Evolutionary conservation across 441 rosid genomes (phyloP), one percentile per base, ranked within the genome.

Genomic region (Gossypium trilobum): DNA sequence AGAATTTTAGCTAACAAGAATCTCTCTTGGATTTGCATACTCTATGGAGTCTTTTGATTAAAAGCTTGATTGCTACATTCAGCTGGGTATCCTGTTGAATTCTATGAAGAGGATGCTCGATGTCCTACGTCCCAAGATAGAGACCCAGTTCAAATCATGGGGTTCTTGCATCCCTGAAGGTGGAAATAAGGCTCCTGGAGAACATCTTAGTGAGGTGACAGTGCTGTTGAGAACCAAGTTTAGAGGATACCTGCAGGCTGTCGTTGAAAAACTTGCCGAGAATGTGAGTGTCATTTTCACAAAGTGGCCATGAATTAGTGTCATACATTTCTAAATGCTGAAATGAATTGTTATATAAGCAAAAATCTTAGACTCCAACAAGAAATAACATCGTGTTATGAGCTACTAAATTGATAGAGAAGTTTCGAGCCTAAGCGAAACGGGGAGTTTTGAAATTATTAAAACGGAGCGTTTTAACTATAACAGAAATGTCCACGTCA

Each of bases 221-320:
- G 97, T 95, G 76, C 87, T 95, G 97, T 85, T 95, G 73, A 87
- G 97, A 82, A 84, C 99, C 20, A 95, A 92, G 81, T 95, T 89
- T 76, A 86, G 99, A 68, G 85, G 83, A 59, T 95, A 89, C 77
- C 84, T 90, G 76, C 97, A 95, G 78, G 99, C 96, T 27, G 92
- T 95, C 44, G 90, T 91, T 19, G 97, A 91, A 75, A 95, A 92
- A 73, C 91, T 95, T 50, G 89, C 89, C 0, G 96, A 92, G 76
- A 95, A 95, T 83, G 99, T 95, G 77, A 87, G 99, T 84, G 74
- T 66, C 54, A 55, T 63, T 68, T 64, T 14, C 48, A 39, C 22
- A 56, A 20, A 27, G 31, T 27, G 14, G 22, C 44, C 16, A 60
- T 29, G 17, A 3, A 50, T 50, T 48, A n/a, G 52, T 50, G 8